A percentile compares a stretch with the other conserved stretches of the same genome.
phyloP scores from a whole-genome alignment of 306 rosid genomes.

The Elaeagnus macrophylla region DNA sequence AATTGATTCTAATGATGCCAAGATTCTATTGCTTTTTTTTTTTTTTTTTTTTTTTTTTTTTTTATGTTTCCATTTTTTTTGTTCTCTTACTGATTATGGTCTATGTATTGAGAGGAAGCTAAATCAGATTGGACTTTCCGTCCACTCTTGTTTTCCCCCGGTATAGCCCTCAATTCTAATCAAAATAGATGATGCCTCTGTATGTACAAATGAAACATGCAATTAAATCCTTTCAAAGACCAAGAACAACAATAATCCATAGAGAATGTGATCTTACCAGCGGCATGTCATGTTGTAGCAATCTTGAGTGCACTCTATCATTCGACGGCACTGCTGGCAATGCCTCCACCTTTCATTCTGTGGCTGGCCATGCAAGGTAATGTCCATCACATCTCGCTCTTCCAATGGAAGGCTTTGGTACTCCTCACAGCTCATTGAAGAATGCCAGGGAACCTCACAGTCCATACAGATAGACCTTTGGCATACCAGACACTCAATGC shows the following conservation, averaged over 20 bases:
- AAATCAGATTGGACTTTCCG: too few relatives aligned
- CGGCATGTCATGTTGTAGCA: slow-evolving; percentile 92
- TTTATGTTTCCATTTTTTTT: too few relatives aligned
- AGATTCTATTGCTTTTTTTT: too few relatives aligned
- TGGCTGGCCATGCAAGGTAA: slow-evolving; percentile 59
- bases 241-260: not conserved
- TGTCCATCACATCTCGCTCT: slow-evolving; percentile 70
- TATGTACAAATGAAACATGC: not conserved
- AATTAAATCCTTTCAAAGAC: not conserved
- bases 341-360: slow-evolving; percentile 80
- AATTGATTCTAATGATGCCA: too few relatives aligned
- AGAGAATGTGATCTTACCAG: slow-evolving; percentile 51
- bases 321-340: slow-evolving; percentile 76
- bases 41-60: too few relatives aligned
- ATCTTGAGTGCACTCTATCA: slow-evolving; percentile 84
- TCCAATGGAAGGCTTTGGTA: slow-evolving; percentile 62
- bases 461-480: slow-evolving; percentile 67
- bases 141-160: too few relatives aligned
- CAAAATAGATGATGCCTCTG: too few relatives aligned
- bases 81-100: too few relatives aligned
- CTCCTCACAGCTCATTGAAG: slow-evolving; percentile 76
- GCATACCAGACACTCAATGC: slow-evolving; percentile 87
- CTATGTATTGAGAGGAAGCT: too few relatives aligned
- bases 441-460: slow-evolving; percentile 92
- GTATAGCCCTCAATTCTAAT: too few relatives aligned